Conservation (phyloP, 345 rosid genomes). For the Turritis glabra region DNA sequence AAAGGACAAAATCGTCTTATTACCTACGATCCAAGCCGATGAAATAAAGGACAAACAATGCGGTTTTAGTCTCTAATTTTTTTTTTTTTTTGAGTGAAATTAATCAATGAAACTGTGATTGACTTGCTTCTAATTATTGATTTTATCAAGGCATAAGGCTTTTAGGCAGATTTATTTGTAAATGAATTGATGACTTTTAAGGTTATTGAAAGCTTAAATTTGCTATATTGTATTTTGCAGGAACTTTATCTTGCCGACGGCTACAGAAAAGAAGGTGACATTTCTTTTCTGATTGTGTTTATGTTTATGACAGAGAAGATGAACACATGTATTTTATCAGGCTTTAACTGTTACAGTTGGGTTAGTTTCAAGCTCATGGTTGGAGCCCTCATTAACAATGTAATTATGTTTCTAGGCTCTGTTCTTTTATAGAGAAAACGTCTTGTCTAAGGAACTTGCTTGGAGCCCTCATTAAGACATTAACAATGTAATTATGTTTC, state of each 20-base stretch:
- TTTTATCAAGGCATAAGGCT: not conserved
- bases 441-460: too few species aligned
- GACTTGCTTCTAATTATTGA: constrained; percentile 7
- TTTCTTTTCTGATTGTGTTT: constrained; percentile 34
- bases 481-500: not conserved
- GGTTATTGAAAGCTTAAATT: not conserved
- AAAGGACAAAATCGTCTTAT: too few species aligned
- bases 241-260: constrained; percentile 22
- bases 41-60: too few species aligned
- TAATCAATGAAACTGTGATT: not conserved
- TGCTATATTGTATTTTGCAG: constrained; percentile 9
- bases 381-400: too few species aligned
- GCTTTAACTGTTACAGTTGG: constrained; percentile 22
- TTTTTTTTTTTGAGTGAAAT: not conserved
- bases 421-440: too few species aligned
- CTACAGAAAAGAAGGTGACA: constrained; percentile 13
- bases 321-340: constrained; percentile 32
- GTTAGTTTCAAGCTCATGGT: constrained; percentile 26
- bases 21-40: too few species aligned
- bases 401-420: too few species aligned
- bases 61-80: not conserved
- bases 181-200: too few species aligned
- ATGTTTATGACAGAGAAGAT: constrained; percentile 27
- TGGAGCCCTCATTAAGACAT: not conserved
- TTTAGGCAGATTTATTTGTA: too few species aligned